Evolutionary conservation across 2,329 filamentous ascomycete genomes (phyloP).

Genomic region (Ceratocystis cubensis): DNA sequence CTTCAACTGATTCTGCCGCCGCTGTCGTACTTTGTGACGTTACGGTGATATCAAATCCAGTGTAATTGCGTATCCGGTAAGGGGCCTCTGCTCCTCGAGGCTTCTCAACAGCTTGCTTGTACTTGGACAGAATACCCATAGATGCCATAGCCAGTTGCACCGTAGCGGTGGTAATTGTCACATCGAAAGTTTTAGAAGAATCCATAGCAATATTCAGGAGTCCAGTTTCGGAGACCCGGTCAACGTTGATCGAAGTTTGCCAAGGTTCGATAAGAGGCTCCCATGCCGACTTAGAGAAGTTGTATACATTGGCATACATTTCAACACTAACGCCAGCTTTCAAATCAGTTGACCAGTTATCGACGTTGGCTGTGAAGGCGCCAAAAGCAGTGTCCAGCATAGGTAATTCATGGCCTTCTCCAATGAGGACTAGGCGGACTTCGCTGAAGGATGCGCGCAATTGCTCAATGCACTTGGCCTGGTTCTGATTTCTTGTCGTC

Average conservation of each 20-base stretch:
- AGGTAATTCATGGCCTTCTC: conserved; percentile 87
- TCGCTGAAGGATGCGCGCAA: conserved; percentile 78
- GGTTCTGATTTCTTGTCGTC: background rate
- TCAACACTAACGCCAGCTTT: conserved; percentile 84
- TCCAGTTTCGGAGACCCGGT: conserved; percentile 62
- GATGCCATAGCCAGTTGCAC: conserved; percentile 92
- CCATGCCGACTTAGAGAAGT: conserved; percentile 98
- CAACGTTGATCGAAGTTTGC: conserved; percentile 83
- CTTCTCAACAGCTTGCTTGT: conserved; percentile 80
- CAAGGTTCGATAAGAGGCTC: conserved; percentile 93
- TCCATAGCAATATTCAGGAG: conserved; percentile 71
- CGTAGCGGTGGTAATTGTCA: conserved; percentile 84
- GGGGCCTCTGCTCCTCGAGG: conserved; percentile 83
- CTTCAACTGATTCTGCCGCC: background rate
- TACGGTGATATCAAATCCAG: conserved; percentile 77
- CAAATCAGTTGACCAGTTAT: conserved; percentile 82
- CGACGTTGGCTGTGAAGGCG: conserved; percentile 69
- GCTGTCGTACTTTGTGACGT: conserved; percentile 47
- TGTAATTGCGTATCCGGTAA: conserved; percentile 89
- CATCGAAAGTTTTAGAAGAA: conserved; percentile 80
- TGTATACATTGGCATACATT: conserved; percentile 93
- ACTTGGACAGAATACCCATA: conserved; percentile 72
- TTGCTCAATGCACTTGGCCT: conserved; percentile 48
- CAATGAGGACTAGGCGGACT: conserved; percentile 83
- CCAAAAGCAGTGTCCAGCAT: conserved; percentile 91